Percentiles rank a stretch among this genome's conserved stretches.
Evolutionary conservation across 257 asterid species (phyloP).

Genomic region (Leonotis leonurus): DNA sequence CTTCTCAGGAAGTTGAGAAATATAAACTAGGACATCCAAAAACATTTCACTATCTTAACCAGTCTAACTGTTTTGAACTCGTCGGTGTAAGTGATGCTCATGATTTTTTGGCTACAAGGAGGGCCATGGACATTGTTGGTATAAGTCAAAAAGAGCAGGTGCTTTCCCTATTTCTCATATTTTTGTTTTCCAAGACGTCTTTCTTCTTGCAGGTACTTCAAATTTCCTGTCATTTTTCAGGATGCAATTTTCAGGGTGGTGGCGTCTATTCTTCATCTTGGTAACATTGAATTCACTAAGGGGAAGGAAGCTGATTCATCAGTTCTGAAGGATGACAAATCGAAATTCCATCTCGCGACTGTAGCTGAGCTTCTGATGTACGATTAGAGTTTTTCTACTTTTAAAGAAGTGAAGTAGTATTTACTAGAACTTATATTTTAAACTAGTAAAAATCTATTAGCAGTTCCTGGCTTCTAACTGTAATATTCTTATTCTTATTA

Average conservation of each 20-base stretch:
- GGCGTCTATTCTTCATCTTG: slow-evolving; percentile 91
- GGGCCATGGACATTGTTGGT: slow-evolving; percentile 98
- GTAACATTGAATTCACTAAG: slow-evolving; percentile 74
- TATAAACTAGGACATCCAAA: slow-evolving; percentile 75
- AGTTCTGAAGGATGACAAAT: slow-evolving; percentile 76
- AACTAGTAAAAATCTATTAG: background rate
- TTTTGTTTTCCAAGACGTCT: slow-evolving; percentile 1
- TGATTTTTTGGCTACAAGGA: slow-evolving; percentile 90
- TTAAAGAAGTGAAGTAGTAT: too few relatives aligned
- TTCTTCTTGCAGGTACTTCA: slow-evolving; percentile 7
- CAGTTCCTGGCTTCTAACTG: slow-evolving; percentile 14
- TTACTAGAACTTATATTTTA: too few relatives aligned
- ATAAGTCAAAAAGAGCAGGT: slow-evolving; percentile 93
- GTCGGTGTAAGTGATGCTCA: slow-evolving; percentile 86
- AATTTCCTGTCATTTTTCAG: slow-evolving; percentile 31
- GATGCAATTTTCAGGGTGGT: slow-evolving; percentile 98
- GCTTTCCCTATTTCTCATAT: slow-evolving; percentile 11
- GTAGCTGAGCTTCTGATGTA: slow-evolving; percentile 94
- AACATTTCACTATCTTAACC: slow-evolving; percentile 85
- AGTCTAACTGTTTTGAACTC: slow-evolving; percentile 78
- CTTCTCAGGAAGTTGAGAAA: slow-evolving; percentile 72
- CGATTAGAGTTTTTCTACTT: slow-evolving; percentile 18
- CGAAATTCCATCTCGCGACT: slow-evolving; percentile 80
- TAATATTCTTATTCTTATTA: slow-evolving; percentile 16
- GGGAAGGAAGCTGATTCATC: slow-evolving; percentile 84